Base-by-base conservation (phyloP, 768 basidiomycete species). In the Mycena chlorophos region DNA sequence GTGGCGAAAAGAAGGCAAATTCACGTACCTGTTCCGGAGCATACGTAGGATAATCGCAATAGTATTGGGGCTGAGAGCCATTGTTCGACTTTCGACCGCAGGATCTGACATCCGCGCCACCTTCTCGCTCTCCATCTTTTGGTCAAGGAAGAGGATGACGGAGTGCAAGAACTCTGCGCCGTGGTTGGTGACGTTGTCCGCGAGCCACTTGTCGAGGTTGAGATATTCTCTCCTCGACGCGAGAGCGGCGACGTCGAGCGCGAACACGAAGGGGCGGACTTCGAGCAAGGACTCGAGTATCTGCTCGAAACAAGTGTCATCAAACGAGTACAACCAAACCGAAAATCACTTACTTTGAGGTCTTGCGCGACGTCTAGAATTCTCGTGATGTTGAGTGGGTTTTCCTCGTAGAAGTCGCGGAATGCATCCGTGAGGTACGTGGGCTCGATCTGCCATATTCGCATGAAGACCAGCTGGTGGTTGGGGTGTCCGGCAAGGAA, bases 351-450 rank as follows among this genome's bases (percentile, higher is more conserved):
- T 66, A 89, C 94, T 78, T 96, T 95, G 55, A 98, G 78, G 66
- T 98, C 94, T 68, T 94, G 92, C 10, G 93, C 94, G 25, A 98
- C 90, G 66, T 99, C 97, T 49, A 98, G 75, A 45, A 99, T 94
- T 34, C 94, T 81, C 16, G 93, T 94, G 52, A 98, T 92, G 67
- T 98, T 97, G 52, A 94, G 80, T 37, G 92, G 91, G 58, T 86
- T 92, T 65, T 95, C 93, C 46, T 88, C 83, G 71, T 98, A 97
- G 67, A 94, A 95, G 59, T 94, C 91, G 27, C 88, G 84, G 72
- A 98, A 89, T 5, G 93, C 92, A 53, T 86, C 82, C 4, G 93
- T 87, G 49, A 98, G 82, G 69, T 94, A 91, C 0, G 85, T 76
- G 0, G 90, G 91, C 65, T 94, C 85, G 39, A 91, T 88, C 66